Conservation (phyloP, 805 yeast species). For the Monosporozyma yasuniensis region DNA sequence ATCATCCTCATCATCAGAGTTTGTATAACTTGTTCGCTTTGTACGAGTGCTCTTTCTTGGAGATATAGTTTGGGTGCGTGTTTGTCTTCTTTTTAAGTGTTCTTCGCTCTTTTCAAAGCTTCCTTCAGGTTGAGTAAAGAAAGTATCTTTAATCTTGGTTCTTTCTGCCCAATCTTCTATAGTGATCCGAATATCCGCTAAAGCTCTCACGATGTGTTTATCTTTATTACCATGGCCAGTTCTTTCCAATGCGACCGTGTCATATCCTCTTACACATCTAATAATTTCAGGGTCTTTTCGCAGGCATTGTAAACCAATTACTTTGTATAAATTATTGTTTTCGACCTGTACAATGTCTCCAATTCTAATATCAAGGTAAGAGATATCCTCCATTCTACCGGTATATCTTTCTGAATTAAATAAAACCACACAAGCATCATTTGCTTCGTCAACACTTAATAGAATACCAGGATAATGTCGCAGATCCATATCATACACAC, state of each 20-base stretch:
- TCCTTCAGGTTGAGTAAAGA: conserved; percentile 9
- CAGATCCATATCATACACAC: conserved; percentile 36
- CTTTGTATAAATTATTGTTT: conserved; percentile 29
- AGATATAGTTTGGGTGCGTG: conserved; percentile 7
- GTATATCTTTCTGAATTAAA: conserved; percentile 16
- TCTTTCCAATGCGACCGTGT: conserved; percentile 34
- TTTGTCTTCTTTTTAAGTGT: conserved; percentile 19
- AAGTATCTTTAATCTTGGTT: conserved; percentile 19
- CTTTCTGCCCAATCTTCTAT: conserved; percentile 31
- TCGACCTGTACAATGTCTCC: conserved; percentile 44
- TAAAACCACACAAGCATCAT: conserved; percentile 8
- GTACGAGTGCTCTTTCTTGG: conserved; percentile 7
- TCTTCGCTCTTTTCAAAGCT: background rate
- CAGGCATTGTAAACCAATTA: conserved; percentile 38
- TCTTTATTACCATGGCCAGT: conserved; percentile 12
- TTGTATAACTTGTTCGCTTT: background rate
- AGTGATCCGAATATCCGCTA: conserved; percentile 29
- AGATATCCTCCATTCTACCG: conserved; percentile 27
- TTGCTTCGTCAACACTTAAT: conserved; percentile 6
- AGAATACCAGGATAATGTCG: conserved; percentile 44
- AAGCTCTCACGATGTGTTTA: conserved; percentile 13
- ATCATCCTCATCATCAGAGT: background rate
- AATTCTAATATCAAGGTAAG: conserved; percentile 43
- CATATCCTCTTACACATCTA: conserved; percentile 54
- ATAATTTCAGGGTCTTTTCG: conserved; percentile 25